Evolutionary conservation across 257 asterid genomes (phyloP).

Genomic region (Nicotiana sylvestris): DNA sequence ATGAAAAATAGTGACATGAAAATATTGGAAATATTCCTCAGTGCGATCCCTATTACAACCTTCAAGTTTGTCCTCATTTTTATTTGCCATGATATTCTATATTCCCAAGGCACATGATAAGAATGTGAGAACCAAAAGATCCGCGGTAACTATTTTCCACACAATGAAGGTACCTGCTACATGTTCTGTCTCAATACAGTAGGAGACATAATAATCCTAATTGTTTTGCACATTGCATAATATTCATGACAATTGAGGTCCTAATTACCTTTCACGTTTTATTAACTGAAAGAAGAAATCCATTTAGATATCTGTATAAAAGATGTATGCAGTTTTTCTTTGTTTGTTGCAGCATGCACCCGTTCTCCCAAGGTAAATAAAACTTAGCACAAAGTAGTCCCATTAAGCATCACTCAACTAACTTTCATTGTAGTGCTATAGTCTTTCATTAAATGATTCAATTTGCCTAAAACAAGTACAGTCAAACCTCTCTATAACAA

Average conservation of each 20-base stretch:
- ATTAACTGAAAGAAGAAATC: background rate
- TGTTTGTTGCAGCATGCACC: too few relatives aligned
- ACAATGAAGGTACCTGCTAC: background rate
- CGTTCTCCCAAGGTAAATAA: too few relatives aligned
- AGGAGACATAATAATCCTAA: background rate
- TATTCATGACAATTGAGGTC: background rate
- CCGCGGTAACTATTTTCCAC: background rate
- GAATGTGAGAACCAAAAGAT: background rate
- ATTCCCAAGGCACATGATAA: background rate
- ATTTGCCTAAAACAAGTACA: background rate
- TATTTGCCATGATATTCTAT: background rate
- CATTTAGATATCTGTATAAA: too few relatives aligned
- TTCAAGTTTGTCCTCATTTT: background rate
- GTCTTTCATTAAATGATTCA: background rate
- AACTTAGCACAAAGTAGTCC: background rate
- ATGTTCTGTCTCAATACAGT: background rate
- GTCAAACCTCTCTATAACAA: too few relatives aligned
- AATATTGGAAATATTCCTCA: background rate
- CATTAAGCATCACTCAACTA: background rate
- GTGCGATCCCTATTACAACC: background rate
- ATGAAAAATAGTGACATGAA: background rate
- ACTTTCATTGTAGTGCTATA: background rate
- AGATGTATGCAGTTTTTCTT: too few relatives aligned
- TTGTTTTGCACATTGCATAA: background rate
- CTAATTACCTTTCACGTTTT: background rate